A percentile compares a stretch with the other conserved stretches of the same genome.
phyloP scores from a whole-genome alignment of 2,329 filamentous ascomycete genomes.

The Colletotrichum navitas region DNA sequence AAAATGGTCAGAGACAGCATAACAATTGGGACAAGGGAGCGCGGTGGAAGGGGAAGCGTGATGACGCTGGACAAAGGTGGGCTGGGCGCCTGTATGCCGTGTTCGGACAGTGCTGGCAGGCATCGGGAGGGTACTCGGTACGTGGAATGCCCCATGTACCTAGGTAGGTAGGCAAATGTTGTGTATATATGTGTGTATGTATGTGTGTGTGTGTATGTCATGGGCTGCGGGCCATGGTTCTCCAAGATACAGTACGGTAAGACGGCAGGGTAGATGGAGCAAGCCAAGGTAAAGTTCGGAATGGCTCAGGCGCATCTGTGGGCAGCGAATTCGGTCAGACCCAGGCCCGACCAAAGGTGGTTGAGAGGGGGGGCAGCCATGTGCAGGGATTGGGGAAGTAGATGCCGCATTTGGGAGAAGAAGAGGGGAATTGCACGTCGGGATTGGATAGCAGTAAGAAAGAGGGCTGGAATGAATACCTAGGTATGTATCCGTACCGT shows the following conservation, averaged over 20 bases:
- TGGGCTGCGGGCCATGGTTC: conserved; percentile 1
- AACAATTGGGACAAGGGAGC: conserved; percentile 28
- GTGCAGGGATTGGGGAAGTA: conserved; percentile 7
- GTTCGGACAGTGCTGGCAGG: background rate
- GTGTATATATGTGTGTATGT: background rate
- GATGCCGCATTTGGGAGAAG: conserved; percentile 23
- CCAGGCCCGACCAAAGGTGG: conserved; percentile 15
- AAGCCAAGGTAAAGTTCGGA: conserved; percentile 19
- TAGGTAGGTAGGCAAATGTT: background rate
- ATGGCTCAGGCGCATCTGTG: conserved; percentile 37
- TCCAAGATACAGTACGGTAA: conserved; percentile 17
- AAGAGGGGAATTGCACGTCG: background rate
- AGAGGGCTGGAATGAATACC: background rate
- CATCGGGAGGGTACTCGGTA: no score
- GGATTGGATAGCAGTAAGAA: conserved; percentile 13
- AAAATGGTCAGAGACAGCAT: conserved; percentile 33
- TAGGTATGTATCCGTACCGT: no score
- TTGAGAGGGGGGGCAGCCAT: conserved; percentile 6
- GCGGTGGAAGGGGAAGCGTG: conserved; percentile 1
- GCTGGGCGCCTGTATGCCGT: conserved; percentile 11
- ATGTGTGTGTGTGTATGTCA: background rate
- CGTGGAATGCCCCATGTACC: no score
- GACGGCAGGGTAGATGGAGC: conserved; percentile 5
- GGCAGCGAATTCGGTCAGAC: conserved; percentile 28
- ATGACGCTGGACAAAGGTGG: conserved; percentile 26